Conservation (phyloP, 345 rosid genomes). For the Melaleuca quinquenervia region DNA sequence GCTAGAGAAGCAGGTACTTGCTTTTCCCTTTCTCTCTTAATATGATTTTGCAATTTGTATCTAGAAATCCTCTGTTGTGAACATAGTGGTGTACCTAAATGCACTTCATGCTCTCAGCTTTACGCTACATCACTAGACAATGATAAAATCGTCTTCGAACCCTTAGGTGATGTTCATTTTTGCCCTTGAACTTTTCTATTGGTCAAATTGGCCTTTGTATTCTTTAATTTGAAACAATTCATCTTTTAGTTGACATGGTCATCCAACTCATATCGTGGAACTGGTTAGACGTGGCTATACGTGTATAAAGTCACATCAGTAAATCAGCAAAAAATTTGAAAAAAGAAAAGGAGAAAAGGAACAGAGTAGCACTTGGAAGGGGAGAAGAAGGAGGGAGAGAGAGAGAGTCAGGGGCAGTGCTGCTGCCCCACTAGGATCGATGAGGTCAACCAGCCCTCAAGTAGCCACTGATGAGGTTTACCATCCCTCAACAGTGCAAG, state of each 20-base stretch:
- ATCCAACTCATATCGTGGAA: not conserved
- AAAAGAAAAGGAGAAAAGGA: not conserved
- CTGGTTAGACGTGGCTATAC: not conserved
- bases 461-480: not conserved
- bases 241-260: not conserved
- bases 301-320: not conserved
- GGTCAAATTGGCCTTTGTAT: not conserved
- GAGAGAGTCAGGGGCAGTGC: not conserved
- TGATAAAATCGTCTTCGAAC: not conserved
- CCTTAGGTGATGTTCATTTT: not conserved
- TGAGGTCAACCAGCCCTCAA: not conserved
- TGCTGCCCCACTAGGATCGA: not conserved
- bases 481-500: not conserved
- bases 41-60: not conserved
- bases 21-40: not conserved
- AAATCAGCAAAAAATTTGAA: not conserved
- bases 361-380: not conserved
- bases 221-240: not conserved
- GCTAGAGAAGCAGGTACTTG: slow-evolving; percentile 93
- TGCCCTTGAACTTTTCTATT: not conserved
- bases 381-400: not conserved
- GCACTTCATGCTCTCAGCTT: not conserved
- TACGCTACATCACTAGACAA: not conserved
- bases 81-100: not conserved
- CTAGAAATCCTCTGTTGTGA: not conserved